A percentile compares a stretch with the other conserved stretches of the same genome.
phyloP scores from a whole-genome alignment of 2,329 filamentous ascomycete genomes.

The Sporothrix curviconia region DNA sequence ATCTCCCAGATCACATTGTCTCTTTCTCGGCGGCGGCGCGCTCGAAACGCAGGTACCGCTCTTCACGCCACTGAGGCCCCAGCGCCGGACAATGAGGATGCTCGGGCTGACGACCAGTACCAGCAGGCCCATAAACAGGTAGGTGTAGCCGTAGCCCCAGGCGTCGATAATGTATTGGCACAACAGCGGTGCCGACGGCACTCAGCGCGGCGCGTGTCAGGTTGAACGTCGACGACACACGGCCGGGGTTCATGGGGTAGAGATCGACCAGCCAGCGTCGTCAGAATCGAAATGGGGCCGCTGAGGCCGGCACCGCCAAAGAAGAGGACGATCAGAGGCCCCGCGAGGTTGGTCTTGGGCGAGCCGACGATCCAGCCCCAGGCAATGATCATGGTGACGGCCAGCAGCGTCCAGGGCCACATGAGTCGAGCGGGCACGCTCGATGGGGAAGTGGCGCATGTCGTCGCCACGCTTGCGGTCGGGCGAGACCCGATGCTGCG shows the following conservation, averaged over 20 bases:
- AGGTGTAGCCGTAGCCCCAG: slow-evolving; percentile 35
- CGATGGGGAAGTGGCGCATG: slow-evolving; percentile 31
- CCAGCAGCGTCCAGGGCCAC: slow-evolving; percentile 36
- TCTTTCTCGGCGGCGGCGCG: slow-evolving; percentile 2
- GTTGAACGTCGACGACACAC: slow-evolving; percentile 37
- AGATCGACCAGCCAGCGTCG: slow-evolving; percentile 38
- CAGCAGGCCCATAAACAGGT: slow-evolving; percentile 29
- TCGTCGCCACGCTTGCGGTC: slow-evolving; percentile 38
- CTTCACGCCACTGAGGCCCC: slow-evolving; percentile 29
- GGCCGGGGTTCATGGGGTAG: slow-evolving; percentile 35
- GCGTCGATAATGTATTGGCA: slow-evolving; percentile 36
- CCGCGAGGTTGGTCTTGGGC: slow-evolving; percentile 31
- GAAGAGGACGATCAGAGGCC: slow-evolving; percentile 35
- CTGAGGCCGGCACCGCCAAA: slow-evolving; percentile 31
- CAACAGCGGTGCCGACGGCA: slow-evolving; percentile 33
- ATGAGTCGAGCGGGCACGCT: slow-evolving; percentile 30
- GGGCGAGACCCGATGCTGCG: slow-evolving; percentile 40
- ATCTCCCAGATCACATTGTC: not conserved
- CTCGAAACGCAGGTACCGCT: slow-evolving; percentile 24
- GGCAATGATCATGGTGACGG: slow-evolving; percentile 34
- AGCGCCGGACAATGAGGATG: slow-evolving; percentile 26
- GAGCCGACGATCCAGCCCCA: slow-evolving; percentile 39
- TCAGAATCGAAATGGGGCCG: slow-evolving; percentile 35
- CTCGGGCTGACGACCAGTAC: slow-evolving; percentile 25
- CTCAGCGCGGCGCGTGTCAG: slow-evolving; percentile 34